A percentile compares a stretch with the other conserved stretches of the same genome.
Conservation (phyloP, 2,329 filamentous ascomycete genomes). For the Aphanoascus verrucosus region DNA sequence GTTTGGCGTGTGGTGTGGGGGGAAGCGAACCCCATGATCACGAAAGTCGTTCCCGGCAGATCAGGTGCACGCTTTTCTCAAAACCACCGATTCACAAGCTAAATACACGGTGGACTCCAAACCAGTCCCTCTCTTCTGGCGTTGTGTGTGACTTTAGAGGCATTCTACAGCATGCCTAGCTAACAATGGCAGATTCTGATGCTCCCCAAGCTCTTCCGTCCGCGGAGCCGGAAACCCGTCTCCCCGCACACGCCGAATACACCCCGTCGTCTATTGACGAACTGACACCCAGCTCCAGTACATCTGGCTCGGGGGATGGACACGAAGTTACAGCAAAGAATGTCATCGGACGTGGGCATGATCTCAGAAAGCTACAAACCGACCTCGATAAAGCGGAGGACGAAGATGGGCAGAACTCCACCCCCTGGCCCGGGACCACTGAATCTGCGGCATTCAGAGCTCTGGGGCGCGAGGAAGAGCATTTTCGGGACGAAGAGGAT, state of each 20-base stretch:
- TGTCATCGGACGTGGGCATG: conserved; percentile 10
- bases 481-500: conserved; percentile 8
- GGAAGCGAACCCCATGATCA: conserved; percentile 7
- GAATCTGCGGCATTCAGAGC: background rate
- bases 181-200: conserved; percentile 5
- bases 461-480: background rate
- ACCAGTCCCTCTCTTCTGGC: background rate
- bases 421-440: background rate
- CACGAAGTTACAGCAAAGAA: conserved; percentile 13
- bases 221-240: background rate
- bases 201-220: conserved; percentile 1
- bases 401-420: background rate
- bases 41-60: background rate
- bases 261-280: conserved; percentile 16
- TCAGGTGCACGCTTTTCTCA: conserved; percentile 4
- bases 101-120: background rate
- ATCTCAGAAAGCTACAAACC: conserved; percentile 27
- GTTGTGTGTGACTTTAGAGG: background rate
- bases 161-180: conserved; percentile 1
- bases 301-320: conserved; percentile 17
- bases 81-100: background rate
- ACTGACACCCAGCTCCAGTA: conserved; percentile 29
- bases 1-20: background rate
- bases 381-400: conserved; percentile 21
- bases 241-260: conserved; percentile 2